phyloP scores from a whole-genome alignment of 352 stramenopile genomes.

The Ophiocytium majus region DNA sequence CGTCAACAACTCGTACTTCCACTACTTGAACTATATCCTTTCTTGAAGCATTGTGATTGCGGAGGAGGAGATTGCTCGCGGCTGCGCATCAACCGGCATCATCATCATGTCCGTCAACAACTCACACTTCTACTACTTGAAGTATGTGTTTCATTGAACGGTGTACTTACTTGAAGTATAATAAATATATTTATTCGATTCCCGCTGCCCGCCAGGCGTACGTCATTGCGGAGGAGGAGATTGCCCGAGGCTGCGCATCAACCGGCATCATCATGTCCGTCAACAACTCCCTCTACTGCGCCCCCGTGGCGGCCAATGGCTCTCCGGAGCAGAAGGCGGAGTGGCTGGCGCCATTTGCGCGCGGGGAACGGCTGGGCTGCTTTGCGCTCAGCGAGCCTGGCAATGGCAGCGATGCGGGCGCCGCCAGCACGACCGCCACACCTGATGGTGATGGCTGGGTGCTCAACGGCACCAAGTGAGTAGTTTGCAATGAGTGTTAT shows the following conservation, averaged over 20 bases:
- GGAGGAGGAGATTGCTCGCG: conserved; percentile 94
- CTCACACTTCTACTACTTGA: not conserved
- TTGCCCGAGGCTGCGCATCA: conserved; percentile 89
- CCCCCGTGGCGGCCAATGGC: conserved; percentile 86
- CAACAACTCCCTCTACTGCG: conserved; percentile 92
- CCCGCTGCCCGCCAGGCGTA: no score
- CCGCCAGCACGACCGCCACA: conserved; percentile 82
- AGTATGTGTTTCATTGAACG: not conserved
- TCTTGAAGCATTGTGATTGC: conserved; percentile 73
- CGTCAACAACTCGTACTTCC: not conserved
- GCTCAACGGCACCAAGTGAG: conserved; percentile 95
- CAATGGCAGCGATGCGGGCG: conserved; percentile 63
- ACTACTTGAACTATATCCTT: not conserved
- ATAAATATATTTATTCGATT: no score
- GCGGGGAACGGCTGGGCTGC: conserved; percentile 84
- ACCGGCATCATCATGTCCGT: conserved; percentile 93
- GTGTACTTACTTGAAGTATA: no score
- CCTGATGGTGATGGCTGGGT: conserved; percentile 80
- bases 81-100: conserved; percentile 89
- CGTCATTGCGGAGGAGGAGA: conserved; percentile 96
- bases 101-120: conserved; percentile 68
- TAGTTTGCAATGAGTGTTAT: no score
- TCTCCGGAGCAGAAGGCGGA: conserved; percentile 83
- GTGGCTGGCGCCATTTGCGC: conserved; percentile 77
- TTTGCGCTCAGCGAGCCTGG: conserved; percentile 66